Evolutionary conservation across 306 rosid species (phyloP), one percentile per base, ranked within the genome.

Genomic region (Chamaecrista fasciculata): DNA sequence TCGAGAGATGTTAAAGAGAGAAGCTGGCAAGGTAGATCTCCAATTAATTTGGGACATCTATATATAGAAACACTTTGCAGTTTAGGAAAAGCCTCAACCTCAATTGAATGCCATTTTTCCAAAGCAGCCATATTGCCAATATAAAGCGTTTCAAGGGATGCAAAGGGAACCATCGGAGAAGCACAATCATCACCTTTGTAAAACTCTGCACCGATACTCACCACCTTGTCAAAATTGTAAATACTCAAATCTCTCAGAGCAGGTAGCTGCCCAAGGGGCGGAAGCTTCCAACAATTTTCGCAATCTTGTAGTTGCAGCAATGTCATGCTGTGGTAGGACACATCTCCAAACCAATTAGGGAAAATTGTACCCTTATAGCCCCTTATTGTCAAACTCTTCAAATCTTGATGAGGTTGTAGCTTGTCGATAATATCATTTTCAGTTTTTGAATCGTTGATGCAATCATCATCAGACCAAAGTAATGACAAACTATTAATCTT

Each of bases 231-330:
- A 28, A 58, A 60, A 3, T 5, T 2, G 2, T 0, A 0, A 39
- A 75, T 47, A 4, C 4, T 0, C 0, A 5, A 67, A 19, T 15
- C 0, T 0, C 63, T 48, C 2, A 75, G 48, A 48, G 55, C 33
- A 1, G 79, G 65, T 15, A 75, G 21, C 0, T 67, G 79, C 37
- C 57, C 79, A 26, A 67, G 69, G 10, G 69, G n/a, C 14, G 73
- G 68, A 1, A 64, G 72, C 39, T n/a, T 53, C 20, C 58, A 34
- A 33, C 68, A 71, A 12, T 40, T 63, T 7, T 23, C 21, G 19
- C 59, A 65, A 5, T 5, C 0, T 0, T 0, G 0, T 11, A 65
- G 19, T 0, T 0, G 0, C 15, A 64, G 1, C 12, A 0, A 12
- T 11, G 39, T 62, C 47, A 73, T 8, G 20, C 26, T 51, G 36